phyloP scores from a whole-genome alignment of 192 early-diverging fungal species.

The Coemansia erecta region DNA sequence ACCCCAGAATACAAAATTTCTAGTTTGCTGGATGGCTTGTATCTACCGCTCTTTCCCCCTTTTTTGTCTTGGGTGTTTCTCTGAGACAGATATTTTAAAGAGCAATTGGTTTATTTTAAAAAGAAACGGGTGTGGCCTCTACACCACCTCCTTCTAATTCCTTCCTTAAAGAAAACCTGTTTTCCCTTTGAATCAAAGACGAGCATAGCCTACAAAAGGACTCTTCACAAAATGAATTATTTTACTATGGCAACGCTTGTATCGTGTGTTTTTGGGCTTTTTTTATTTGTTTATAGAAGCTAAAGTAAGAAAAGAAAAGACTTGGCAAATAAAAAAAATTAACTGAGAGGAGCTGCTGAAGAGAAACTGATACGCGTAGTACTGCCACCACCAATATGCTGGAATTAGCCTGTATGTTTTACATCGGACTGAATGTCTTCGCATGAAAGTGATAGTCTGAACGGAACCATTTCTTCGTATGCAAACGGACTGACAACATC shows the following conservation, averaged over 20 bases:
- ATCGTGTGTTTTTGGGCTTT: not conserved
- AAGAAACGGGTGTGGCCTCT: not conserved
- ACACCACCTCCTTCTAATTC: not conserved
- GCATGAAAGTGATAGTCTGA: not conserved
- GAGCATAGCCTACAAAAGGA: not conserved
- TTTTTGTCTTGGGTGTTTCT: not conserved
- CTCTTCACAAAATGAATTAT: not conserved
- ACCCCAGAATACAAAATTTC: too few species aligned
- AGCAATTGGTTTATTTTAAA: not conserved
- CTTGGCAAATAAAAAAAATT: not conserved
- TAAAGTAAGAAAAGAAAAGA: not conserved
- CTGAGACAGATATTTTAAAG: not conserved
- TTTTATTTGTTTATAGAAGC: not conserved
- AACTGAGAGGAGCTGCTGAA: not conserved
- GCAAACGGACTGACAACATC: not conserved
- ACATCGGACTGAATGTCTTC: not conserved
- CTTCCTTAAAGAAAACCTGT: not conserved
- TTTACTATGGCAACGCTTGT: not conserved
- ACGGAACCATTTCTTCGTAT: conserved; percentile 4
- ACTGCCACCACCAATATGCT: too few species aligned
- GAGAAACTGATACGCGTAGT: too few species aligned
- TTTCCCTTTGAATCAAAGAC: not conserved
- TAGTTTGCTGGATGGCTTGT: too few species aligned
- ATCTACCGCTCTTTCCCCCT: too few species aligned
- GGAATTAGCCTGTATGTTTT: too few species aligned